phyloP scores from a whole-genome alignment of 192 early-diverging fungal species.

The Umbelopsis vinacea region DNA sequence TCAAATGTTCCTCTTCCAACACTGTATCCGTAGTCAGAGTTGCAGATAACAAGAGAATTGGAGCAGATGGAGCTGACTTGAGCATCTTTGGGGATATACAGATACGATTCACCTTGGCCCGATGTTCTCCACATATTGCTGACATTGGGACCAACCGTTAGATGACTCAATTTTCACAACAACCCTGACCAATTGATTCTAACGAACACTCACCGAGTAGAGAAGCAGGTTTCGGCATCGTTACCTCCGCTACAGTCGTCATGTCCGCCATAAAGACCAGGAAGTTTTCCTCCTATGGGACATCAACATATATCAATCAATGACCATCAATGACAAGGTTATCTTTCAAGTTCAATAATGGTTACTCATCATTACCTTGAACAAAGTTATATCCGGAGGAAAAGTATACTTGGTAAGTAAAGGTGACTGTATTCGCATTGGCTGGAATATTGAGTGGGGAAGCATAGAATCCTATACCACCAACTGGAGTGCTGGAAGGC shows the following conservation, averaged over 20 bases:
- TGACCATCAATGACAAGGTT: too few species aligned
- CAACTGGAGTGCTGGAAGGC: slow-evolving; percentile 23
- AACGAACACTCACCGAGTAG: slow-evolving; percentile 46
- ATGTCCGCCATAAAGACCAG: slow-evolving; percentile 58
- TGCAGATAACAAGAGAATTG: slow-evolving; percentile 37
- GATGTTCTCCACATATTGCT: slow-evolving; percentile 42
- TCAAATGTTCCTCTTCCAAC: slow-evolving; percentile 47
- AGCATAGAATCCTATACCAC: slow-evolving; percentile 43
- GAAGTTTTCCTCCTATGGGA: slow-evolving; percentile 54
- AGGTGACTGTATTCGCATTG: slow-evolving; percentile 4
- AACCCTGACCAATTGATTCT: background rate
- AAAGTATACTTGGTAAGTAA: slow-evolving; percentile 47
- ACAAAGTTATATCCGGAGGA: slow-evolving; percentile 54
- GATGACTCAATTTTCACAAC: background rate
- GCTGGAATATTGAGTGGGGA: slow-evolving; percentile 23
- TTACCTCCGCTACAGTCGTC: slow-evolving; percentile 55
- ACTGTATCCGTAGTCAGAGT: slow-evolving; percentile 44
- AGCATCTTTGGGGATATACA: slow-evolving; percentile 31
- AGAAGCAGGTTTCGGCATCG: slow-evolving; percentile 53
- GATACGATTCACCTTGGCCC: slow-evolving; percentile 48
- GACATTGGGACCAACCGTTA: background rate
- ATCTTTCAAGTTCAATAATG: background rate
- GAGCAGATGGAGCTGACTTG: slow-evolving; percentile 29
- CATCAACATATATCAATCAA: background rate
- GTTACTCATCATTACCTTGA: slow-evolving; percentile 32